A percentile compares a stretch with the other conserved stretches of the same genome.
These are phyloP conservation scores for Tetrahymena elliotti DNA, from an alignment of 73 alveolate species.

Conservation along the genomic window DNA sequence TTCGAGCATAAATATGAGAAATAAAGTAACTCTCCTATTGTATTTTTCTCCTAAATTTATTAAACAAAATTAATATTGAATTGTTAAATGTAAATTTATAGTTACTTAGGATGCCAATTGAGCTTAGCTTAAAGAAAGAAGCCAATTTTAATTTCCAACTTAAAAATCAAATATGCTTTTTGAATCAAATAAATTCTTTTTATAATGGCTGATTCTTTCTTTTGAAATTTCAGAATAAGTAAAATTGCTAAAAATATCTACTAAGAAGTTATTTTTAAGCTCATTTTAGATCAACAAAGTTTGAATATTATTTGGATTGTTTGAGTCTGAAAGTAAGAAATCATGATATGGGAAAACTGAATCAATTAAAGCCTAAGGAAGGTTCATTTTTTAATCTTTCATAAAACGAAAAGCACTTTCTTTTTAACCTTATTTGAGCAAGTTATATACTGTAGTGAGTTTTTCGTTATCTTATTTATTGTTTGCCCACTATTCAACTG, in stretches of 20 bases:
- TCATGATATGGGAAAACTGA: background rate
- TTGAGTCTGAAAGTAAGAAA: background rate
- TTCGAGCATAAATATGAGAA: background rate
- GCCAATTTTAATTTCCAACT: background rate
- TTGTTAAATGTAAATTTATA: too few relatives aligned
- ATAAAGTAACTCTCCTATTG: background rate
- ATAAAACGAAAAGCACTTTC: background rate
- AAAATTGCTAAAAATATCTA: background rate
- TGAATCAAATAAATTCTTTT: background rate
- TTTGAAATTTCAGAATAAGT: background rate
- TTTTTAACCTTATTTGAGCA: background rate
- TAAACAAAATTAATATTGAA: too few relatives aligned
- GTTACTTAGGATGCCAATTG: background rate
- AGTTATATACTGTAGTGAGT: background rate
- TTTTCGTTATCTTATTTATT: background rate
- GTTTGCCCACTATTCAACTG: background rate
- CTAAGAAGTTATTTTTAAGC: background rate
- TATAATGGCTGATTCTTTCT: background rate
- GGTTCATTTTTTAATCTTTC: background rate
- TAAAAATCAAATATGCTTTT: background rate
- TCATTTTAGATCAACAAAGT: background rate
- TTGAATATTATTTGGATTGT: background rate
- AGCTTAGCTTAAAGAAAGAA: background rate
- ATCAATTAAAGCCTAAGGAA: background rate
- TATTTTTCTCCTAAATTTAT: background rate